Evolutionary conservation across 2,329 filamentous ascomycete species (phyloP).

Genomic region (Xenoacremonium recifei): DNA sequence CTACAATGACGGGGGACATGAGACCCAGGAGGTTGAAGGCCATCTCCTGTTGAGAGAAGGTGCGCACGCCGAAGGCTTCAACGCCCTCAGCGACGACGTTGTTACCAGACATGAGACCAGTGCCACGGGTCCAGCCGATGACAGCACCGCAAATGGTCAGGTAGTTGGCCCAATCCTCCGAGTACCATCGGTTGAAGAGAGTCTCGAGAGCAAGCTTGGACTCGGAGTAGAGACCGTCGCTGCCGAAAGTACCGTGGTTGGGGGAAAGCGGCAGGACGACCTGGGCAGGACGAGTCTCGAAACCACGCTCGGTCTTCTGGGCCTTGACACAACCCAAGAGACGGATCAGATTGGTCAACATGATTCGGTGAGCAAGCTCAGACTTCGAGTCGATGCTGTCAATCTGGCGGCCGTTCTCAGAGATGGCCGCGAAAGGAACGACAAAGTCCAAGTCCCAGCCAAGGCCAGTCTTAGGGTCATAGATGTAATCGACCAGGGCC

Average conservation of each 20-base stretch:
- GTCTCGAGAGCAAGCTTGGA: constrained; percentile 97
- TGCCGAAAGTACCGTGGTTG: constrained; percentile 98
- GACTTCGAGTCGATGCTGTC: constrained; percentile 96
- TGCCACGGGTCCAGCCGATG: constrained; percentile 98
- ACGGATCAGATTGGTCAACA: constrained; percentile 95
- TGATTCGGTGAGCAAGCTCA: constrained; percentile 96
- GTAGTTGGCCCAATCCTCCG: constrained; percentile 95
- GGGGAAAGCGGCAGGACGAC: constrained; percentile 94
- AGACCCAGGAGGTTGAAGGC: constrained; percentile 96
- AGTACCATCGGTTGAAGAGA: constrained; percentile 97
- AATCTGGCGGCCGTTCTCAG: constrained; percentile 96
- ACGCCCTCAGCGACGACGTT: constrained; percentile 97
- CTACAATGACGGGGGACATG: constrained; percentile 91
- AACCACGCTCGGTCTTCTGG: constrained; percentile 83
- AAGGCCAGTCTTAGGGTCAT: constrained; percentile 91
- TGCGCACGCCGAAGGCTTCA: constrained; percentile 93
- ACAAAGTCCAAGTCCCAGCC: constrained; percentile 98
- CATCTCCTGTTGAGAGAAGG: constrained; percentile 99
- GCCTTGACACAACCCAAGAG: constrained; percentile 87
- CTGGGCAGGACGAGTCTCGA: constrained; percentile 93
- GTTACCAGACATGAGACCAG: constrained; percentile 96
- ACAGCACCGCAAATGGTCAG: constrained; percentile 97
- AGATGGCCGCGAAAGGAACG: constrained; percentile 94
- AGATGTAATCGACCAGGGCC: constrained; percentile 92
- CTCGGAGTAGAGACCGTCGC: constrained; percentile 96